Evolutionary conservation across 345 rosid genomes (phyloP).

Genomic region (Gossypium mustelinum): DNA sequence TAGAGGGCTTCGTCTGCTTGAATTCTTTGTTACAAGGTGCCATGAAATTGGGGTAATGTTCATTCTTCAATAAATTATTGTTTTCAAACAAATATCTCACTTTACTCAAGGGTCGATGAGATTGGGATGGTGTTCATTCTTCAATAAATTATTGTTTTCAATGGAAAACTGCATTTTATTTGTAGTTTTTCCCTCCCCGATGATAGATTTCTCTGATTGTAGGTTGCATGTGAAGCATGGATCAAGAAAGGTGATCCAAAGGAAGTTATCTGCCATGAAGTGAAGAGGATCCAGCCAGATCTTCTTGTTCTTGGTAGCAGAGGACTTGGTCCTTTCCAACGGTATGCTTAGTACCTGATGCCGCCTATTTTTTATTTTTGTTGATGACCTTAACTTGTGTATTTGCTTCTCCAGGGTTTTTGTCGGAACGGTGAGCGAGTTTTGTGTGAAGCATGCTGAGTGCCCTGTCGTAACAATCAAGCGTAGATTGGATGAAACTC

Average conservation of each 20-base stretch:
- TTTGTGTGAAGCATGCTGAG: conserved; percentile 92
- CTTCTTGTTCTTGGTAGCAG: conserved; percentile 85
- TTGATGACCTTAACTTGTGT: not conserved
- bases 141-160: not conserved
- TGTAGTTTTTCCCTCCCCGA: not conserved
- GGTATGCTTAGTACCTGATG: conserved; percentile 37
- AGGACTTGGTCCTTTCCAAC: conserved; percentile 91
- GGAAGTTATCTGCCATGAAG: conserved; percentile 87
- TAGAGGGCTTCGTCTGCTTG: conserved; percentile 79
- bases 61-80: conserved; percentile 5
- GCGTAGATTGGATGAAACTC: conserved; percentile 73
- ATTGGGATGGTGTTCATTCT: conserved; percentile 53
- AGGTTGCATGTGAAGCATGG: conserved; percentile 92
- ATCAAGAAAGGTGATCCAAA: conserved; percentile 84
- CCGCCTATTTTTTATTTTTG: not conserved
- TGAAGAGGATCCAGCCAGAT: conserved; percentile 72
- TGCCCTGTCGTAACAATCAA: conserved; percentile 88
- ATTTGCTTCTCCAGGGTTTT: conserved; percentile 62
- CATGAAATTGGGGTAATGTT: conserved; percentile 71
- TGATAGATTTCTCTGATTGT: conserved; percentile 15
- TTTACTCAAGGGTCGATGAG: conserved; percentile 45
- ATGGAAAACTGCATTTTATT: not conserved
- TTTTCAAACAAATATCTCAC: not conserved
- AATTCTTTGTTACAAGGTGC: conserved; percentile 75
- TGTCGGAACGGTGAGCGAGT: conserved; percentile 93